Base-by-base conservation (phyloP, 768 basidiomycete genomes). In the Collybia nuda region DNA sequence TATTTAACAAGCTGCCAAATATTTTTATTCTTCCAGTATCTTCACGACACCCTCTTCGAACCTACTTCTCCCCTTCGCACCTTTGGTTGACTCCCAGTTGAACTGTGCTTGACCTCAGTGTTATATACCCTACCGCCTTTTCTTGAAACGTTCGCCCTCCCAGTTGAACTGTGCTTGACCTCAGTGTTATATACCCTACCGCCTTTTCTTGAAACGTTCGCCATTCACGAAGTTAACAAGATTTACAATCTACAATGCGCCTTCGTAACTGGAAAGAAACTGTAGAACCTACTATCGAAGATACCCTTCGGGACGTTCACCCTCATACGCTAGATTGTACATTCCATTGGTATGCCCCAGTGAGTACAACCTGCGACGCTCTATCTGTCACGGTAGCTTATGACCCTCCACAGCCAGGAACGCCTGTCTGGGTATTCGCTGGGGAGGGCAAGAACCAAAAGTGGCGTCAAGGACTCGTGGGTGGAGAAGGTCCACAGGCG, bases 221-320 rank as follows among this genome's bases (percentile, higher is more conserved):
- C 40, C 23, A 2, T 40, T 40, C 4, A 21, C 23, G 40, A 19
- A 5, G 6, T 40, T 3, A 8, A 19, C 40, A n/a, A 40, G 15
- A 24, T 12, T 2, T 7, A 18, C 47, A 37, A 44, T 40, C 44
- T 43, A 26, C 36, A 42, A 61, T 61, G 60, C 40, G 56, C 35
- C 52, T 61, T 15, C 55, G 60, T 40, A 61, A 61, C 47, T 59
- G 36, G 39, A 61, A 61, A 54, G 57, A 61, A 51, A 61, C 60
- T 9, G 45, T 47, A 9, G 52, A 56, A 6, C 53, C 50, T 28
- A 61, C 57, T 3, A 61, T 61, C 43, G 52, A 56, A 42, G 60
- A 61, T 43, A 56, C 57, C 12, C 56, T 61, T 5, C 48, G 42
- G 22, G 60, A 61, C 38, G 55, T 61, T n/a, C 60, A 61, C 24